Base-by-base conservation (phyloP, 495 filamentous ascomycete species). In the Viridothelium virens region DNA sequence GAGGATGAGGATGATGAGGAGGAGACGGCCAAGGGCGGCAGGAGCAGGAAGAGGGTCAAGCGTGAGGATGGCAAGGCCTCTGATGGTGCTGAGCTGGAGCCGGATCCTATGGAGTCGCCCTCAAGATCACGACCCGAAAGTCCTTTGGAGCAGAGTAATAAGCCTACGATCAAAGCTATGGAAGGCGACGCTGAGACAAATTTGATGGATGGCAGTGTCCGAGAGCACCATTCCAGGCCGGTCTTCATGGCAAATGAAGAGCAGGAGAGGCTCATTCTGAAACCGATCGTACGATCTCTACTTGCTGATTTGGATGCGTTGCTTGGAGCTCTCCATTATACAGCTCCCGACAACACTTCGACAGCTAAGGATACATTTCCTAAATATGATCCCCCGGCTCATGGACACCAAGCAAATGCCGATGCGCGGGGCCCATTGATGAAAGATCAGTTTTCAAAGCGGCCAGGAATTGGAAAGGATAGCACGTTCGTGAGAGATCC, bases 221-320 rank as follows among this genome's bases (percentile, higher is more conserved):
- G 41, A 65, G 5, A 11, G 16, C 34, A 16, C 25, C 44, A 56
- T 12, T n/a, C 69, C 76, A 61, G 73, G 70, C 31, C 82, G 1
- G 76, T 78, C 0, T 63, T 84, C 10, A 79, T 85, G 64, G 75
- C 80, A 5, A 85, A 89, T 65, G 91, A 93, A 59, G 86, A 88
- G 9, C 69, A 76, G 50, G 86, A 88, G 4, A 76, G 81, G 41
- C 71, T 69, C 4, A 78, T 92, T 44, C 72, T 93, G 25, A 81
- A 83, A 10, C 89, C 90, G 0, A 79, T 84, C 2, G 77, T 86
- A 5, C 81, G 86, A 11, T 84, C 86, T 69, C 82, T 91, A 9
- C 79, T 94, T 31, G 71, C 80, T 0, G 79, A 85, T 34, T 69
- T 96, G 4, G 90, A 94, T 66, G 76, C 78, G 3, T 78, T 91